Evolutionary conservation across 495 filamentous ascomycete species (phyloP).

Genomic region (Cercophora samala): DNA sequence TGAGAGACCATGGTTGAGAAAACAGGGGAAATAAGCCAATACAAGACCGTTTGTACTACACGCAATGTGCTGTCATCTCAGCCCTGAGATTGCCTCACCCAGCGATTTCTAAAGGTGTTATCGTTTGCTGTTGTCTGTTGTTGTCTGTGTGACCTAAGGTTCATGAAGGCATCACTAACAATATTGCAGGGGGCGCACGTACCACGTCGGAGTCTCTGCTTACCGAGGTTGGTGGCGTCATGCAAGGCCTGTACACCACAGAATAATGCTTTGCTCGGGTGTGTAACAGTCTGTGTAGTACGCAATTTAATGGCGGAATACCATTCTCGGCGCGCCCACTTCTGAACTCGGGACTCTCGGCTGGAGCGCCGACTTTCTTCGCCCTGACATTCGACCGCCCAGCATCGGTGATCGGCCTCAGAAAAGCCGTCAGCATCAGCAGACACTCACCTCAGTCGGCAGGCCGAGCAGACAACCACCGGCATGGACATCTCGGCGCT

Average conservation of each 20-base stretch:
- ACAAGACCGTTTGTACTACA: too few species aligned
- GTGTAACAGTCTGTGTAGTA: neutral
- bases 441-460: conserved; percentile 5
- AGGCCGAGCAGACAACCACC: conserved; percentile 12
- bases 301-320: neutral
- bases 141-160: too few species aligned
- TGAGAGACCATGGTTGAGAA: too few species aligned
- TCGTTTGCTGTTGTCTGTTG: too few species aligned
- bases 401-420: conserved; percentile 26
- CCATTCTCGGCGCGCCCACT: neutral
- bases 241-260: conserved; percentile 8
- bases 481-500: conserved; percentile 9
- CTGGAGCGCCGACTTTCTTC: conserved; percentile 12
- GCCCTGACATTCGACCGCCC: conserved; percentile 3
- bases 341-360: conserved; percentile 2
- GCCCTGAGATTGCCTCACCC: neutral
- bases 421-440: conserved; percentile 22
- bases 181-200: neutral
- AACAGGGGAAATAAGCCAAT: too few species aligned
- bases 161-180: too few species aligned
- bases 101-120: too few species aligned
- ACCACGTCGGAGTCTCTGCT: neutral
- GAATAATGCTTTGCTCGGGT: conserved; percentile 16
- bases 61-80: neutral
- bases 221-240: neutral